These are phyloP conservation scores for Penicillium cosmopolitanum DNA, from an alignment of 495 filamentous ascomycete species.

Conservation along the genomic window DNA sequence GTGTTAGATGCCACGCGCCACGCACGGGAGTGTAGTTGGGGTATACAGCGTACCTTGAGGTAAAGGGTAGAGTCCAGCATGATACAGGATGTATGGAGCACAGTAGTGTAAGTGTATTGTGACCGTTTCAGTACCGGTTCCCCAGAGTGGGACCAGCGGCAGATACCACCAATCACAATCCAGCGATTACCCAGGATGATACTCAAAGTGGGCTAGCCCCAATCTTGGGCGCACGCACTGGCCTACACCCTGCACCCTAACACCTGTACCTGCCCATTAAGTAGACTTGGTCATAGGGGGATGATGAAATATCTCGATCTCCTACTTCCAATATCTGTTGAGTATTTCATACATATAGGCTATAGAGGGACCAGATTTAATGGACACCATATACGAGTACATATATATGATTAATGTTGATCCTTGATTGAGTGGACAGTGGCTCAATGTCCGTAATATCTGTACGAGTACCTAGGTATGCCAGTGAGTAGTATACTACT, in stretches of 20 bases:
- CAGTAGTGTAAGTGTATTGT: not conserved
- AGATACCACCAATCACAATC: constrained; percentile 14
- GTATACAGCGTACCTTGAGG: too few relatives aligned
- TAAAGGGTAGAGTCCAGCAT: too few relatives aligned
- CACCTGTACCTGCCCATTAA: too few relatives aligned
- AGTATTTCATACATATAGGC: too few relatives aligned
- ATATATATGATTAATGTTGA: too few relatives aligned
- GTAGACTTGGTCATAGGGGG: too few relatives aligned
- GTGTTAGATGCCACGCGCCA: constrained; percentile 6
- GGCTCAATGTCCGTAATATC: not conserved
- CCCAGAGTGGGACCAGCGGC: constrained; percentile 22
- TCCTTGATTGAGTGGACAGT: not conserved
- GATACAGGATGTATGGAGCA: too few relatives aligned
- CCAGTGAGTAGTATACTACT: not conserved
- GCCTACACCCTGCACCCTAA: not conserved
- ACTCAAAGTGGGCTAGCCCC: constrained; percentile 25
- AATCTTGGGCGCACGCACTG: constrained; percentile 31
- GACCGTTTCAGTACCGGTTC: constrained; percentile 20
- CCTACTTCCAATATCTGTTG: too few relatives aligned
- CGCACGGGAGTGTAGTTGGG: constrained; percentile 8
- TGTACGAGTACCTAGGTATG: not conserved
- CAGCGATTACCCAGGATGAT: constrained; percentile 30
- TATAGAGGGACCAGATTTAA: too few relatives aligned
- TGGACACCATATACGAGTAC: too few relatives aligned
- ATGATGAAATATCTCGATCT: too few relatives aligned